Base-by-base conservation (phyloP, 2,329 filamentous ascomycete species). In the Elsinoe batatas region DNA sequence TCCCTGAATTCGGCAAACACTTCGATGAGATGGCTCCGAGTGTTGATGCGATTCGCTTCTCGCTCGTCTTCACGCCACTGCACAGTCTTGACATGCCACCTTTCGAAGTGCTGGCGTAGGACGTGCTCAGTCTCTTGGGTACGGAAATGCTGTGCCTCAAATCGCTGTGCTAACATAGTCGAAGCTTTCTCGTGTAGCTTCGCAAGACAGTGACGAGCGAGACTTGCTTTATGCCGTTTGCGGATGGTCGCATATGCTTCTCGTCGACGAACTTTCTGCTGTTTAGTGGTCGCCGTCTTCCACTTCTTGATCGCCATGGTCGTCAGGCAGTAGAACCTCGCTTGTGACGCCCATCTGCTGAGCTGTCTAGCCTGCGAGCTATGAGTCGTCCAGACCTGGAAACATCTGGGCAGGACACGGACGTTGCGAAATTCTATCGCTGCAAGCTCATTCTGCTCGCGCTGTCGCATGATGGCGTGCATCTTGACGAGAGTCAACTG, bases 201-300 rank as follows among this genome's bases (percentile, higher is more conserved):
- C 11, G 59, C 49, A 18, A 80, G 61, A 40, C 69, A 69, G 26
- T 68, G 65, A 7, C 71, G 68, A 12, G 76, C 79, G 44, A 82
- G 66, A 32, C 75, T 76, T 43, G 77, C 72, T 65, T 84, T 84
- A 47, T 76, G 66, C 42, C 67, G 73, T 46, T 78, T 69, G 58
- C 81, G 71, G 32, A 82, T 65, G 18, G 74, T 73, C 2, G 74
- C 71, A 65, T 84, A 84, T 0, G 77, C 74, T 37, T 80, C 75
- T 50, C 79, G 74, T 30, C 79, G 74, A 18, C 78, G 75, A 59
- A 71, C 71, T 57, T 79, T 76, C 32, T 77, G 71, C 13, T 76
- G 72, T 55, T 79, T 69, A 40, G 74, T 65, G 1, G 76, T 76
- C 17, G 75, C 73, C 37, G 71, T 68, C 18, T 71, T 73, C 80